These are phyloP conservation scores for Penicillium pulvis DNA, from an alignment of 495 filamentous ascomycete genomes.

Conservation along the genomic window DNA sequence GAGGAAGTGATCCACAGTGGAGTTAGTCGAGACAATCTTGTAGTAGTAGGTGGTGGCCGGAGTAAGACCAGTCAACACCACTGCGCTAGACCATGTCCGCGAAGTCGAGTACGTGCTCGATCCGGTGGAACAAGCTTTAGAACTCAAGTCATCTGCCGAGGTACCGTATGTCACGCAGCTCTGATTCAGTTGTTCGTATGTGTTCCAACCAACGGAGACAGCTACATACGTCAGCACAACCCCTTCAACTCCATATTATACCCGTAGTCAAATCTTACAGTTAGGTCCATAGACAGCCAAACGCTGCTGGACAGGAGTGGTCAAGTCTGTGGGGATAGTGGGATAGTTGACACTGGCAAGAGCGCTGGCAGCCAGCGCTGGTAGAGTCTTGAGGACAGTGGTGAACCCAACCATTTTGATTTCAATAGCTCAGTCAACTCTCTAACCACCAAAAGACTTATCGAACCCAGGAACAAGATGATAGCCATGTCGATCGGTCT, in stretches of 20 bases:
- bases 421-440: not conserved
- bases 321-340: slow-evolving; percentile 52
- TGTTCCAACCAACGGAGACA: slow-evolving; percentile 60
- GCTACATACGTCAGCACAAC: slow-evolving; percentile 32
- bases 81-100: slow-evolving; percentile 54
- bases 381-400: slow-evolving; percentile 30
- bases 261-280: slow-evolving; percentile 36
- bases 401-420: slow-evolving; percentile 19
- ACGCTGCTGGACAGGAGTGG: slow-evolving; percentile 60
- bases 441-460: not conserved
- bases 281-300: slow-evolving; percentile 57
- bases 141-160: slow-evolving; percentile 29
- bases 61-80: slow-evolving; percentile 40
- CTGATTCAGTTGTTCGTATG: slow-evolving; percentile 37
- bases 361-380: slow-evolving; percentile 42
- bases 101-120: slow-evolving; percentile 54
- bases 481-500: not conserved
- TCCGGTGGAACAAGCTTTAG: slow-evolving; percentile 33
- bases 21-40: slow-evolving; percentile 58
- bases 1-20: slow-evolving; percentile 55
- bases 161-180: slow-evolving; percentile 51
- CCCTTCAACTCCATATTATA: not conserved
- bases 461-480: not conserved
- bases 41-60: slow-evolving; percentile 57
- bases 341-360: slow-evolving; percentile 52